Evolutionary conservation across 2,329 filamentous ascomycete species (phyloP), one percentile per base, ranked within the genome.

Genomic region (Xylariaceae sp.): DNA sequence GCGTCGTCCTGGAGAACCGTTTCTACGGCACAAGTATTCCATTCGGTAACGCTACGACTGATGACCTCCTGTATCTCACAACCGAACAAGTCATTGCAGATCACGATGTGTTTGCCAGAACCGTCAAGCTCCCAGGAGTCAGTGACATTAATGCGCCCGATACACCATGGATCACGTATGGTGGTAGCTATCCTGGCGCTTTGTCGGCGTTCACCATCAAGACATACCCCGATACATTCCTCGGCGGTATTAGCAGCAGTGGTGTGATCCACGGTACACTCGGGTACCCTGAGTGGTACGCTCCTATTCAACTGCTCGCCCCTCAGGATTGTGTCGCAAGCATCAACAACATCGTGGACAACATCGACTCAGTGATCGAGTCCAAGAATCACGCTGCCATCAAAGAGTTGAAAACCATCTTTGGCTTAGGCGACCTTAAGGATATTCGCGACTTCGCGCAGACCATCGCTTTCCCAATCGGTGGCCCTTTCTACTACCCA

Each of bases 61-160:
- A 79, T 55, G 65, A 76, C 42, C 54, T 79, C 54, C 60, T 67
- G 11, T 78, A 72, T 54, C 58, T 78, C 50, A 75, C 75, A 5
- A 78, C 73, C 5, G 75, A 77, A 54, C 75, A 79, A 55, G 74
- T 73, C 0, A 73, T 78, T 54, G 76, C 75, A 12, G 76, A 78
- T 54, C 76, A 76, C 58, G 72, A 71, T 6, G 73, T 75, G 54
- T 77, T 79, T 56, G 74, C 75, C 30, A 67, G 73, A 47, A 68
- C 77, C 50, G 74, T 68, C n/a, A 64, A 56, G 18, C 62, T 78
- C 39, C 71, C 73, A 0, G 73, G 73, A 1, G 55, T 78, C 38
- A 65, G 52, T 5, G 66, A 59, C 44, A 59, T 77, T 6, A 74
- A 65, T 12, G 70, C 75, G 2, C 70, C 73, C 6, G 59, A 62